These are phyloP conservation scores for Agastache rugosa DNA, from an alignment of 257 asterid genomes.

Conservation along the genomic window DNA sequence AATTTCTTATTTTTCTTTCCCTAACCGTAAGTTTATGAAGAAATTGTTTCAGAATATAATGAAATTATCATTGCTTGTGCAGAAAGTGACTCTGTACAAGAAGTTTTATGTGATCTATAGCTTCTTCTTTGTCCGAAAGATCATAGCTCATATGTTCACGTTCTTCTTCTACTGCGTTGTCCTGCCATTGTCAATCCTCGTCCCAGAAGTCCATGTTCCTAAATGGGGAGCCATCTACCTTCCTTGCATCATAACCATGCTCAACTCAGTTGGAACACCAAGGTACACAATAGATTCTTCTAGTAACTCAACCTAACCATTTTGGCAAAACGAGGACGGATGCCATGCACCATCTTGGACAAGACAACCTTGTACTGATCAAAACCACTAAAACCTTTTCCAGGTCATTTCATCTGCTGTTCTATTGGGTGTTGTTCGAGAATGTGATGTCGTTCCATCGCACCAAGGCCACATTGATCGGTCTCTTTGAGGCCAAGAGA, in stretches of 20 bases:
- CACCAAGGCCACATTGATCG: conserved; percentile 70
- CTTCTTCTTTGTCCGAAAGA: conserved; percentile 71
- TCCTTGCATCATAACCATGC: conserved; percentile 62
- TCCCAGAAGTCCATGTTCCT: conserved; percentile 67
- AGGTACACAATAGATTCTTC: conserved; percentile 42
- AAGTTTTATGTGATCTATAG: conserved; percentile 69
- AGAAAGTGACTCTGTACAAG: conserved; percentile 63
- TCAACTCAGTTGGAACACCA: conserved; percentile 76
- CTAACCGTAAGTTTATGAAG: background rate
- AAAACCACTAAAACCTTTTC: background rate
- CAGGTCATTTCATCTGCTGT: conserved; percentile 67
- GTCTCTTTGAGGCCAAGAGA: conserved; percentile 64
- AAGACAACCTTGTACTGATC: background rate
- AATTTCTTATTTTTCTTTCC: background rate
- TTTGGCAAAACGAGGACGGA: background rate
- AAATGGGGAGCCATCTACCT: conserved; percentile 65
- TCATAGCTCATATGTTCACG: conserved; percentile 64
- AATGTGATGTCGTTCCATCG: conserved; percentile 81
- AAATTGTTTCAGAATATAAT: background rate
- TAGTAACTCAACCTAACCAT: background rate
- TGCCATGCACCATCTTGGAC: background rate
- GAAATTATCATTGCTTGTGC: conserved; percentile 12
- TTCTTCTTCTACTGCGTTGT: conserved; percentile 66
- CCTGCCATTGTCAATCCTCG: conserved; percentile 54
- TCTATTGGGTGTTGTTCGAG: conserved; percentile 73